These are phyloP conservation scores for Podaxis sp. DNA, from an alignment of 768 basidiomycete genomes.

Conservation along the genomic window DNA sequence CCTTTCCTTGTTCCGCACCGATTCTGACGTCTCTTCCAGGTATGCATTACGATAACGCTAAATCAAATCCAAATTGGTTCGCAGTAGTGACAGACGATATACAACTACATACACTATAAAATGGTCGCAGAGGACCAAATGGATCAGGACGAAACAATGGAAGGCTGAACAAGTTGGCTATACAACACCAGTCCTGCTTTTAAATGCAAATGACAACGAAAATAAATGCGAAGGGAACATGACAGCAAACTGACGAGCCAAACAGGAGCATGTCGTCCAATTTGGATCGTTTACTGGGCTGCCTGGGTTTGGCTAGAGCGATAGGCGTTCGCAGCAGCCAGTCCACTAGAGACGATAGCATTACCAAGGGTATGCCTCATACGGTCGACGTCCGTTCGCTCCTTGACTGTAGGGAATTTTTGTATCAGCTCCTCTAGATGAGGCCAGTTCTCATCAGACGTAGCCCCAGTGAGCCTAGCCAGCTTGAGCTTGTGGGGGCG, in stretches of 20 bases:
- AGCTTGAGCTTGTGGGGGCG: constrained; percentile 48
- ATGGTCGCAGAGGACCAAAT: background rate
- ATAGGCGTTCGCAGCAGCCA: constrained; percentile 18
- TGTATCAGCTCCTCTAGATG: constrained; percentile 63
- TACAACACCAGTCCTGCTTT: background rate
- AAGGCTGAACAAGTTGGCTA: background rate
- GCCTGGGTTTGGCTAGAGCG: constrained; percentile 1
- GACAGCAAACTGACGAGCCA: background rate
- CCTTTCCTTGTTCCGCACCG: background rate
- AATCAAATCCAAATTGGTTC: background rate
- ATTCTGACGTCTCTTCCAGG: constrained; percentile 32
- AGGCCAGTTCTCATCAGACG: constrained; percentile 92
- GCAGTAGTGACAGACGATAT: constrained; percentile 1
- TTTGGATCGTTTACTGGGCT: background rate
- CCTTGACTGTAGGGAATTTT: constrained; percentile 57
- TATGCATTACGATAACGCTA: constrained; percentile 50
- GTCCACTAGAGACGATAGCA: constrained; percentile 39
- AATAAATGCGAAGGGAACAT: background rate
- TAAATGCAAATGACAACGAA: background rate
- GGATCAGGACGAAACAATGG: background rate
- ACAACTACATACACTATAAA: background rate
- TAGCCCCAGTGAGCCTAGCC: constrained; percentile 63
- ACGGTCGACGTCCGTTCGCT: constrained; percentile 41
- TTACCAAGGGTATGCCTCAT: constrained; percentile 55
- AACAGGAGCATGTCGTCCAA: background rate